Base-by-base conservation (phyloP, 768 basidiomycete species). In the Botryobasidium botryosum region DNA sequence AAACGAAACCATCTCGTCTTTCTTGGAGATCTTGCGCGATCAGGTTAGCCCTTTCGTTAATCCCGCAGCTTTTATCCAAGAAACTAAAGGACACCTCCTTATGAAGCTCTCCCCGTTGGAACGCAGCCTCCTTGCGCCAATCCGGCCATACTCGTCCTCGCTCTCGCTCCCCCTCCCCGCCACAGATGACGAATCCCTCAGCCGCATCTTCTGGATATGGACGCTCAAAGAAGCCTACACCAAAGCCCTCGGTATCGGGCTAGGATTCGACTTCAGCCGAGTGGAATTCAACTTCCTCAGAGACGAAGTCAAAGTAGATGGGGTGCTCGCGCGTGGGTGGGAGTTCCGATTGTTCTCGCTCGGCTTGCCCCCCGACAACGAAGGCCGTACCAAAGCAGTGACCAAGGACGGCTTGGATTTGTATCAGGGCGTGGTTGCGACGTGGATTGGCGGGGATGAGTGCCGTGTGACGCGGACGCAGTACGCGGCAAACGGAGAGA, bases 191-290 rank as follows among this genome's bases (percentile, higher is more conserved):
- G 38, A n/a, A 27, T 25, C 46, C 3, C 35, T 47, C 12, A 36
- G 51, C 12, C 36, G 65, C 13, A 80, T 88, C 58, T 84, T 79
- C 55, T 77, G 77, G 68, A 72, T 85, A 51, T 90, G 86, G 86
- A 87, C 87, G 5, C 61, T 84, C 57, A 91, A 91, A 61, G 86
- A 91, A 58, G 85, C 87, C 3, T 88, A 87, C 58, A 85, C 82
- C 5, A 91, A 90, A 61, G 82, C 84, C 2, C 67, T 88, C 27
- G 87, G 87, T 1, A 56, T 79, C 27, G 86, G 86, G 0, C 69
- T 90, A 12, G 78, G 83, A 2, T 86, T 86, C 55, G 79, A 87
- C 52, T 81, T 87, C 60, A 66, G 64, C 20, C 71, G 83, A 18
- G 71, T 88, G 48, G 75, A 84, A 56, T 85, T 75, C 58, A n/a